Evolutionary conservation across 345 rosid species (phyloP), one percentile per base, ranked within the genome.

Genomic region (Corchorus capsularis): DNA sequence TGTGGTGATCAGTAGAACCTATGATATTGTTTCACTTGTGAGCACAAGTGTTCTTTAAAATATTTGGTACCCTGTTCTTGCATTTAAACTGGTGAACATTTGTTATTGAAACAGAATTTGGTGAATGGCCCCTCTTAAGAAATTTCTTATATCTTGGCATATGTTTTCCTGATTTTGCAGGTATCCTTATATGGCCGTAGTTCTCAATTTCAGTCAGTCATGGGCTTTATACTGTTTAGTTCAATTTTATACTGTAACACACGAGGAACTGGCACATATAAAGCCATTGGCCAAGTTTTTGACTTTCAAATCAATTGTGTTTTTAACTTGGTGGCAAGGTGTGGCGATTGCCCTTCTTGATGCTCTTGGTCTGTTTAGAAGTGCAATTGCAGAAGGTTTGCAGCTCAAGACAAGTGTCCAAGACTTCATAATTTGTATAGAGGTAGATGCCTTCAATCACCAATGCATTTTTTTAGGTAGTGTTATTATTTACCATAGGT

Each of bases 291-390:
- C 96, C 73, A 96, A 96, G 89, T 96, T 96, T 83, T 77, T 94
- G 74, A 92, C 91, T 2, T 94, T 96, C 72, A 96, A 96, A 77
- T 93, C 99, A 6, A 96, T 96, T 63, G 99, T 96, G 76, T 96
- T 96, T 82, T 80, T 94, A 85, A 96, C 98, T 76, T 94, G 98
- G 98, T 94, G 99, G 98, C 98, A 96, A 89, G 98, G 99, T 77
- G 97, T 92, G 71, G 95, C 97, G 34, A 96, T 96, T 79, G 98
- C 99, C 83, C 83, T 94, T 68, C 84, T 96, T 73, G 90, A 78
- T 81, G 78, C 97, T 75, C 86, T 94, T 75, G 97, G 97, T 72
- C 87, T 96, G 86, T 89, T 96, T 78, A 90, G 89, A 84, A 89
- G 94, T 83, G 82, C 93, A 20, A 82, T 92, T 71, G 97, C 97